Conservation (phyloP, 2,329 filamentous ascomycete genomes). For the Pyricularia pennisetigena region DNA sequence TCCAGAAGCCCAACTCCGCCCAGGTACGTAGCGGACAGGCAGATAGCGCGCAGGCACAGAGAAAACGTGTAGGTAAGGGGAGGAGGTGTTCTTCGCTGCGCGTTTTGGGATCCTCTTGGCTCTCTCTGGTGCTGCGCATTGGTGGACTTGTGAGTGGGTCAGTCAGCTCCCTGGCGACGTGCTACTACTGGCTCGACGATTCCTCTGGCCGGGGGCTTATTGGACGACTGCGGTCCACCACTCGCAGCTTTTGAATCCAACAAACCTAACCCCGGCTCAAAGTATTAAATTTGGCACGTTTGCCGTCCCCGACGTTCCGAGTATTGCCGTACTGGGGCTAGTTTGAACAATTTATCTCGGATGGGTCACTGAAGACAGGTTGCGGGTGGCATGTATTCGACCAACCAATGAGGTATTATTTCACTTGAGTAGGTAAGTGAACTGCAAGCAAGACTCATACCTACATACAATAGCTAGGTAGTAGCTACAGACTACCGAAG, state of each 20-base stretch:
- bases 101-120: neutral
- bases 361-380: neutral
- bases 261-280: neutral
- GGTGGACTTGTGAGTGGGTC: neutral
- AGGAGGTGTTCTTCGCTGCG: neutral
- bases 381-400: neutral
- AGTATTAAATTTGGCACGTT: slow-evolving; percentile 1
- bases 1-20: neutral
- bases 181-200: neutral
- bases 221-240: neutral
- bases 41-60: neutral
- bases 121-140: neutral
- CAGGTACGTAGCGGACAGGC: neutral
- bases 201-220: neutral
- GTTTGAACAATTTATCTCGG: neutral
- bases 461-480: too few species aligned
- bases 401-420: neutral
- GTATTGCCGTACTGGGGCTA: neutral
- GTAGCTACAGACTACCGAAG: neutral
- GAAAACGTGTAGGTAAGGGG: neutral
- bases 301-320: neutral
- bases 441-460: neutral
- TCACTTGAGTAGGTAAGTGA: neutral
- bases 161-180: neutral
- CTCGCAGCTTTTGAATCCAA: neutral